Base-by-base conservation (phyloP, 306 rosid genomes). In the Herpetospermum pedunculosum region DNA sequence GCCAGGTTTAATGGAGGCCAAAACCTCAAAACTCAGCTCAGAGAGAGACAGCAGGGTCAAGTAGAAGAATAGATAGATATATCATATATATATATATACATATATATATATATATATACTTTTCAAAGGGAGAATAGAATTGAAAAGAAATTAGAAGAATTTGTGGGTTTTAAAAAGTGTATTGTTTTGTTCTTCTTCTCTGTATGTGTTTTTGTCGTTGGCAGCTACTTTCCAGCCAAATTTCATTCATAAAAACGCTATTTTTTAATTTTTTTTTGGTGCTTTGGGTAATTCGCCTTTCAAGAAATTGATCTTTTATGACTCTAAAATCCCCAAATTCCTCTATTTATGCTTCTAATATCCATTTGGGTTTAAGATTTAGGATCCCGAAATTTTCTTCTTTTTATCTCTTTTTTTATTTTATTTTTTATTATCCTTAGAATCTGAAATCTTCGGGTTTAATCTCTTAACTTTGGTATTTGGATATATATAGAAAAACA, bases 161-260 rank as follows among this genome's bases (percentile, higher is more conserved):
- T 4, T 47, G 52, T 47, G 53, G 53, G 53, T 1, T 48, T 18
- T 48, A 23, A 5, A 23, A 5, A 16, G 53, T 48, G 53, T 48
- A 44, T n/a, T n/a, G n/a, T n/a, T n/a, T n/a, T n/a, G n/a, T n/a
- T n/a, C n/a, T n/a, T n/a, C n/a, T n/a, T n/a, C n/a, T n/a, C n/a
- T n/a, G n/a, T n/a, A n/a, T n/a, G n/a, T n/a, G 49, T 44, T 44
- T 10, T 11, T 55, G 63, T 55, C 63, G 58, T 55, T 55, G 63
- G 65, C 65, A 58, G 65, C 35, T 58, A 58, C 65, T 58, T 58
- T 58, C 65, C 65, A 58, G 65, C 65, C 3, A 29, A 29, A 29
- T 58, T 28, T 58, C 19, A 58, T 58, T 58, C 65, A 58, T 40
- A 40, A 29, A 14, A 58, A 58, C 21, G 9, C 4, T 15, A 1